Evolutionary conservation across 305 asterid species (phyloP).

Genomic region (Lippia alba): DNA sequence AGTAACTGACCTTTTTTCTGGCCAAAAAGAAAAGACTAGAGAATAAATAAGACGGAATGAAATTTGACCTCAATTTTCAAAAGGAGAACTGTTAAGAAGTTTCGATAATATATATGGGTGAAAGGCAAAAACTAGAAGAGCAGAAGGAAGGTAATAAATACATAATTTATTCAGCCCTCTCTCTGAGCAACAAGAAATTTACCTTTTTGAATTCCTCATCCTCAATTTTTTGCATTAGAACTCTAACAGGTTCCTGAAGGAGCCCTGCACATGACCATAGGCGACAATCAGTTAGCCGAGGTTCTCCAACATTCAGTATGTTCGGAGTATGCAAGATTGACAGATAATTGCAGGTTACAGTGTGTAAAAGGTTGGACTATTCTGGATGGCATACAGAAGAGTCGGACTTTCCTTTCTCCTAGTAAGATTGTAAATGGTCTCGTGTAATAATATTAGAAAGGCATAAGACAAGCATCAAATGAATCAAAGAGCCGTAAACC

Average conservation of each 20-base stretch:
- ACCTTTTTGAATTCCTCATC: slow-evolving; percentile 78
- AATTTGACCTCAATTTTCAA: slow-evolving; percentile 6
- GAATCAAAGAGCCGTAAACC: slow-evolving; percentile 16
- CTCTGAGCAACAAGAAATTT: slow-evolving; percentile 32
- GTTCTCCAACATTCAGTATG: slow-evolving; percentile 21
- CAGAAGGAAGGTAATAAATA: slow-evolving; percentile 4
- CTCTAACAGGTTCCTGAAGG: slow-evolving; percentile 79
- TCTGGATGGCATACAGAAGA: slow-evolving; percentile 19
- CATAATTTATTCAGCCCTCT: slow-evolving; percentile 5
- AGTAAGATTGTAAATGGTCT: background rate
- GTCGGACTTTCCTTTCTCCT: background rate
- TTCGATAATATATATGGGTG: background rate
- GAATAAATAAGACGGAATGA: slow-evolving; percentile 14
- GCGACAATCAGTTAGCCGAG: slow-evolving; percentile 1
- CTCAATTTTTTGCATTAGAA: slow-evolving; percentile 79
- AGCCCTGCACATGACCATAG: slow-evolving; percentile 62
- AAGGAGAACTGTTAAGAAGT: slow-evolving; percentile 3
- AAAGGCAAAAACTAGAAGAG: slow-evolving; percentile 13
- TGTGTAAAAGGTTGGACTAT: slow-evolving; percentile 18
- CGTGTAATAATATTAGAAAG: slow-evolving; percentile 9
- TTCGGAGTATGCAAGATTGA: slow-evolving; percentile 23
- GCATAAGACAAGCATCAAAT: background rate
- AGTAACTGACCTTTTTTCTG: slow-evolving; percentile 6
- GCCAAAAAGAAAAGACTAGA: background rate
- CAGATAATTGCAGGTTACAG: slow-evolving; percentile 17